Evolutionary conservation across 2,329 filamentous ascomycete genomes (phyloP), one percentile per base, ranked within the genome.

Genomic region (Diaporthe vaccinii): DNA sequence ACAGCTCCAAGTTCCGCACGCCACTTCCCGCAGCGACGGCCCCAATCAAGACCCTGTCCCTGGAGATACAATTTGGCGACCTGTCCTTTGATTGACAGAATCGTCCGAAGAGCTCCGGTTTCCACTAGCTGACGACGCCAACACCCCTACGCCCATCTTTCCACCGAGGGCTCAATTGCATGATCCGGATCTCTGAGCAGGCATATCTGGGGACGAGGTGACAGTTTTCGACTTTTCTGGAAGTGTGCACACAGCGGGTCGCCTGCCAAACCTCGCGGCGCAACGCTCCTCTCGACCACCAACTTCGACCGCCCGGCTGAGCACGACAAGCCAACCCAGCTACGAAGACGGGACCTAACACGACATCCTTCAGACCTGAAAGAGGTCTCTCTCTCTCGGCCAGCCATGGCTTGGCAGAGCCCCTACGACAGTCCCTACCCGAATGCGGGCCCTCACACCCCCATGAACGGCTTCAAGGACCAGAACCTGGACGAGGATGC

Each of bases 381-480:
- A 17, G 58, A 53, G 57, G 44, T 41, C 49, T 22, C 34, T 55
- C 34, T 55, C 58, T 61, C 14, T 25, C 6, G 17, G 41, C 75
- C 36, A 69, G 69, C 55, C 73, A 76, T 76, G 75, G 75, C 73
- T 55, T 76, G 75, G 75, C 75, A 75, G 61, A 46, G 49, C 53
- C 75, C 73, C 55, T 76, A 76, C 69, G 73, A 73, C 61, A 73
- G 69, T 34, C 69, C 75, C 55, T 76, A 76, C 44, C 71, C 75
- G 10, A 67, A 75, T 34, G 34, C 73, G 41, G 70, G 49, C 39
- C 69, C 69, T 20, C n/a, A 72, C 17, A 25, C 14, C 22, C 71
- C 76, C 39, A 97, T 98, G 95, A 94, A 97, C 89, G 94, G 93
- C 81, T 96, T 93, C 86, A 88, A 92, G 79, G 89, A 93, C 81